Evolutionary conservation across 768 basidiomycete genomes (phyloP).

Genomic region (Auriscalpium vulgare): DNA sequence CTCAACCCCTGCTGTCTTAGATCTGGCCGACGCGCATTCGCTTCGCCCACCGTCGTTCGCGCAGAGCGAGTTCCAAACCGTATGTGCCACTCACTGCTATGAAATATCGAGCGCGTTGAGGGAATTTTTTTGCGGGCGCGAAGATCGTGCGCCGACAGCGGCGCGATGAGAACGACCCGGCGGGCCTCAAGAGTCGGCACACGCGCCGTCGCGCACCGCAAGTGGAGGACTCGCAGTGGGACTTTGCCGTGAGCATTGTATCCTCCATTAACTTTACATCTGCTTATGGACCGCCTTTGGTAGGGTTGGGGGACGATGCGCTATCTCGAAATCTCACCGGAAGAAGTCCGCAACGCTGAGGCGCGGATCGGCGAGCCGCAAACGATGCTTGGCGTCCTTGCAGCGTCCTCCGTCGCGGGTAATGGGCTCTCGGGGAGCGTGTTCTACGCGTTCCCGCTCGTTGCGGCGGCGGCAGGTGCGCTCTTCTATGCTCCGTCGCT

Average conservation of each 20-base stretch:
- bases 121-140: too few species aligned
- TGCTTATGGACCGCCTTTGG: too few species aligned
- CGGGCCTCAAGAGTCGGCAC: slow-evolving; percentile 10
- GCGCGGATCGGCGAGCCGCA: neutral
- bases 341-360: slow-evolving; percentile 6
- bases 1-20: too few species aligned
- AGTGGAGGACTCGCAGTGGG: slow-evolving; percentile 7
- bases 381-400: slow-evolving; percentile 6
- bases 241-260: slow-evolving; percentile 5
- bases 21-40: neutral
- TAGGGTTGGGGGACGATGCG: slow-evolving; percentile 16
- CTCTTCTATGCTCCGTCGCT: neutral
- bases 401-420: slow-evolving; percentile 12
- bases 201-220: slow-evolving; percentile 8
- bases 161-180: slow-evolving; percentile 4
- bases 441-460: slow-evolving; percentile 13
- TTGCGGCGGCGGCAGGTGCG: slow-evolving; percentile 10
- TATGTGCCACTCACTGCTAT: neutral
- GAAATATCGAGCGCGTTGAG: neutral
- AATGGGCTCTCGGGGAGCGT: slow-evolving; percentile 13
- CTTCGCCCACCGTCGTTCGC: neutral
- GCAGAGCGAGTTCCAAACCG: slow-evolving; percentile 4
- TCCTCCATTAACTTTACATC: neutral
- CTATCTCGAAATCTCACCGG: slow-evolving; percentile 9
- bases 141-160: slow-evolving; percentile 14